phyloP scores from a whole-genome alignment of 768 basidiomycete species.

The Kwoniella sp. region DNA sequence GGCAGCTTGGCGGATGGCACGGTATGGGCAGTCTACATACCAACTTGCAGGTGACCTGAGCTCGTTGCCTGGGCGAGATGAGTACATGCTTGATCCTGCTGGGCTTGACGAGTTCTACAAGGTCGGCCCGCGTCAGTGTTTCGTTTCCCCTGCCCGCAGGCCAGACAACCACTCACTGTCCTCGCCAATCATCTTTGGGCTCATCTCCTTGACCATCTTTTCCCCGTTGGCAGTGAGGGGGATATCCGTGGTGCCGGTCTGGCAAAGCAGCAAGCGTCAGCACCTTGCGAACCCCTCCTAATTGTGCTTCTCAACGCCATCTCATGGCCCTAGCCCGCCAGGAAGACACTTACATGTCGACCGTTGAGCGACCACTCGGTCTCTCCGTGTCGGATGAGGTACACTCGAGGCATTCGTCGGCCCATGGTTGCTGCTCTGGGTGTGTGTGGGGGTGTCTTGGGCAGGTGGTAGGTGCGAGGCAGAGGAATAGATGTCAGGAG shows the following conservation, averaged over 20 bases:
- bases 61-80: constrained; percentile 82
- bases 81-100: constrained; percentile 67
- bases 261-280: background rate
- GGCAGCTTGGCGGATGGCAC: background rate
- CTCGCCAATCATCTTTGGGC: constrained; percentile 65
- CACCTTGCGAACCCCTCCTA: background rate
- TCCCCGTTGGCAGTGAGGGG: constrained; percentile 75
- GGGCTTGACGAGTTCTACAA: constrained; percentile 69
- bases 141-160: too few species aligned
- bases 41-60: constrained; percentile 78
- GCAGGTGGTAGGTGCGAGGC: too few species aligned
- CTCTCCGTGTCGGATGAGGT: constrained; percentile 79
- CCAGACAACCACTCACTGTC: constrained; percentile 60
- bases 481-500: too few species aligned
- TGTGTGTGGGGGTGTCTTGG: too few species aligned
- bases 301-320: background rate
- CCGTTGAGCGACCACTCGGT: constrained; percentile 92
- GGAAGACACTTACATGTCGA: constrained; percentile 25
- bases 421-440: too few species aligned
- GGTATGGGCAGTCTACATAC: constrained; percentile 17
- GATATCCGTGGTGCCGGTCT: constrained; percentile 87
- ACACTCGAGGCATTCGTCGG: constrained; percentile 63
- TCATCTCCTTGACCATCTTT: constrained; percentile 63
- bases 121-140: background rate
- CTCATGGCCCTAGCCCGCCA: constrained; percentile 4